phyloP scores from a whole-genome alignment of 352 stramenopile genomes.

The Phytophthora gonapodyides region DNA sequence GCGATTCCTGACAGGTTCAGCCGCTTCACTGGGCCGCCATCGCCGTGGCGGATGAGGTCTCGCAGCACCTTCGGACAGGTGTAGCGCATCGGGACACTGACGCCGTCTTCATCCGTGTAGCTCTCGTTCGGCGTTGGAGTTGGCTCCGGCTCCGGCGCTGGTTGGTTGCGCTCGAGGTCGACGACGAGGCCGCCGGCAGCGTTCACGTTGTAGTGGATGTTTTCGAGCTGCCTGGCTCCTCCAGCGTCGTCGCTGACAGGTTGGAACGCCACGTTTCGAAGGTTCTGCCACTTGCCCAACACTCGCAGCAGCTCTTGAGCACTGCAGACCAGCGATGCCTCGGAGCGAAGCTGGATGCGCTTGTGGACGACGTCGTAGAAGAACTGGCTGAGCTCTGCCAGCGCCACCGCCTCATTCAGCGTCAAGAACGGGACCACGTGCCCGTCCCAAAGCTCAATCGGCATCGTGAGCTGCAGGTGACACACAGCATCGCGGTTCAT shows the following conservation, averaged over 20 bases:
- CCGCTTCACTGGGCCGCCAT: constrained; percentile 28
- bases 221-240: constrained; percentile 17
- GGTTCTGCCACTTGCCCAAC: constrained; percentile 54
- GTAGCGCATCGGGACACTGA: constrained; percentile 33
- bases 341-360: constrained; percentile 41
- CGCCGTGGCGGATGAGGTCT: constrained; percentile 25
- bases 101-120: constrained; percentile 28
- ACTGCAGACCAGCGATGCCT: constrained; percentile 45
- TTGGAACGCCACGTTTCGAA: constrained; percentile 63
- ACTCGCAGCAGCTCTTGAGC: constrained; percentile 44
- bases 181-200: constrained; percentile 25
- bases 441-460: constrained; percentile 61
- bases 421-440: constrained; percentile 57
- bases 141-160: constrained; percentile 29
- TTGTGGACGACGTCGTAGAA: constrained; percentile 65
- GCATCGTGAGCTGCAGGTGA: constrained; percentile 37
- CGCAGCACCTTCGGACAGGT: constrained; percentile 40
- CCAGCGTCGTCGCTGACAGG: constrained; percentile 35
- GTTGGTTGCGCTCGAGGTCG: constrained; percentile 26
- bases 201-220: constrained; percentile 51
- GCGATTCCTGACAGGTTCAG: constrained; percentile 59
- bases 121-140: constrained; percentile 9
- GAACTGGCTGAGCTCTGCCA: constrained; percentile 53
- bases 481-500: constrained; percentile 16
- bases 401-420: constrained; percentile 57